These are phyloP conservation scores for Kodamaea sp. DNA, from an alignment of 1,139 yeast genomes.

Conservation along the genomic window DNA sequence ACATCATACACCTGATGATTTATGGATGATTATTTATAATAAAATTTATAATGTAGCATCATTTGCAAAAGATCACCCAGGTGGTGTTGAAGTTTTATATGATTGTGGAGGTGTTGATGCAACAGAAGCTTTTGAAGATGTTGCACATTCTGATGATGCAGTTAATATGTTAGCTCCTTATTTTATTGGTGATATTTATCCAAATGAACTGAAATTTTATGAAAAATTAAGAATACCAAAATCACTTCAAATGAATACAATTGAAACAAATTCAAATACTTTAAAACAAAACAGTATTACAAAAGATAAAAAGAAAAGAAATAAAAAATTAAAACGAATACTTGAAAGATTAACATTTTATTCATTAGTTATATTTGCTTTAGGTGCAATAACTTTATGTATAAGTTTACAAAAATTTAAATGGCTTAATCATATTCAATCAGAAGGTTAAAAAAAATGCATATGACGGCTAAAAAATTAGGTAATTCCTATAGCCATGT, in stretches of 20 bases:
- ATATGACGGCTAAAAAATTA: no score
- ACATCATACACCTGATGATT: conserved; percentile 46
- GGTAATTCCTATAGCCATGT: not conserved
- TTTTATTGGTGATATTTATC: conserved; percentile 30
- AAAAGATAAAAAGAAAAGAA: conserved; percentile 5
- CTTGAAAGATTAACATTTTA: conserved; percentile 21
- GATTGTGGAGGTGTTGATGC: conserved; percentile 77
- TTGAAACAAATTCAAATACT: conserved; percentile 1
- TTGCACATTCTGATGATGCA: conserved; percentile 47
- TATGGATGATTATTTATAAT: conserved; percentile 67
- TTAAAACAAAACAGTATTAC: not conserved
- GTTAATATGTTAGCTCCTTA: conserved; percentile 38
- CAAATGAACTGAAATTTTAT: conserved; percentile 17
- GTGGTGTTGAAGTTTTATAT: conserved; percentile 63
- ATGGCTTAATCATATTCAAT: conserved; percentile 18
- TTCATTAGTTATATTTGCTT: conserved; percentile 21
- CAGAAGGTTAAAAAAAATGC: not conserved
- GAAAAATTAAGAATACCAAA: conserved; percentile 10
- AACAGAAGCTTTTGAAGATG: conserved; percentile 55
- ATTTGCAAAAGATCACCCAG: conserved; percentile 56
- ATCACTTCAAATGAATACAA: not conserved
- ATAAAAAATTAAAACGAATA: conserved; percentile 9
- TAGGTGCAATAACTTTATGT: conserved; percentile 26
- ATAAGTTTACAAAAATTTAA: conserved; percentile 29
- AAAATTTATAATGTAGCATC: conserved; percentile 57